Evolutionary conservation across 257 asterid species (phyloP).

Genomic region (Penstemon davidsonii): DNA sequence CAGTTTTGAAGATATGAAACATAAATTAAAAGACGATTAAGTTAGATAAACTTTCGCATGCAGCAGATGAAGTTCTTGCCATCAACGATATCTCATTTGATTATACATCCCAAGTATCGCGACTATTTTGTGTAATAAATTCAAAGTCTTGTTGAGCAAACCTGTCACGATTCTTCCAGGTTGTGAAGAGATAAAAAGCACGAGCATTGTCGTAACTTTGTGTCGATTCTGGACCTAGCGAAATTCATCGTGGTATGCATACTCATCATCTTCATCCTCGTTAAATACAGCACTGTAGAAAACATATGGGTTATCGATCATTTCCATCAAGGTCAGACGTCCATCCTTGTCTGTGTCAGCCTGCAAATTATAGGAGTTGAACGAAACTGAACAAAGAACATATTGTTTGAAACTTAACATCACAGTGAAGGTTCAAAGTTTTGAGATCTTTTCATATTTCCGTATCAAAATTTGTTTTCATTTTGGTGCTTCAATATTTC

Average conservation of each 20-base stretch:
- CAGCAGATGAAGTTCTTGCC: conserved; percentile 1
- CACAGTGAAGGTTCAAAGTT: too few species aligned
- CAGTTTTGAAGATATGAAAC: not conserved
- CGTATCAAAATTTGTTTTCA: too few species aligned
- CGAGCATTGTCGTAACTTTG: conserved; percentile 8
- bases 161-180: conserved; percentile 6
- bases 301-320: conserved; percentile 86
- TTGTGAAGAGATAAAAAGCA: conserved; percentile 7
- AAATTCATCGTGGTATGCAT: conserved; percentile 75
- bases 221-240: conserved; percentile 42
- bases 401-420: conserved; percentile 1
- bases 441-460: too few species aligned
- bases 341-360: conserved; percentile 91
- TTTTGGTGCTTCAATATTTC: too few species aligned
- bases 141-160: conserved; percentile 18
- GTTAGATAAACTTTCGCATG: conserved; percentile 5
- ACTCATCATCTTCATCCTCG: conserved; percentile 77
- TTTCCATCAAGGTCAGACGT: conserved; percentile 71
- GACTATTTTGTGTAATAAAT: conserved; percentile 8
- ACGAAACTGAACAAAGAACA: too few species aligned
- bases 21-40: not conserved
- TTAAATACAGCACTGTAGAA: conserved; percentile 85
- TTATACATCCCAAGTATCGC: conserved; percentile 4
- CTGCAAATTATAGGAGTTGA: conserved; percentile 41
- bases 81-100: conserved; percentile 21